A percentile compares a stretch with the other conserved stretches of the same genome.
Conservation (phyloP, 805 yeast species). For the Brettanomyces bruxellensis region DNA sequence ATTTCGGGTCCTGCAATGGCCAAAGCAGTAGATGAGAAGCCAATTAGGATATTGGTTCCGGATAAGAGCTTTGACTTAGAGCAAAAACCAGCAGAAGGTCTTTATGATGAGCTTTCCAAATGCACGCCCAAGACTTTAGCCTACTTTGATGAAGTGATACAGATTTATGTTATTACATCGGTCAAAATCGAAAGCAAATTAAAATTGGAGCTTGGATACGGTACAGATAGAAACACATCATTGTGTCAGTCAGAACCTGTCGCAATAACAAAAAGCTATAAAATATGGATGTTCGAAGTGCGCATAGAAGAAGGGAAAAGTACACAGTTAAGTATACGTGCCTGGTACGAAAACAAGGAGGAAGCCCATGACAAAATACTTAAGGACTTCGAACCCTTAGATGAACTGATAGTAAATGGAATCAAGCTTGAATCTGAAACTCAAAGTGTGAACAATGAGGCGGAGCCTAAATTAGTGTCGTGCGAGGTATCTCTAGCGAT, state of each 20-base stretch:
- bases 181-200: neutral
- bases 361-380: slow-evolving; percentile 5
- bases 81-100: slow-evolving; percentile 6
- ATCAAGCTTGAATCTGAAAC: slow-evolving; percentile 4
- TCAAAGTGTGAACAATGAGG: neutral
- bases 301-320: slow-evolving; percentile 13
- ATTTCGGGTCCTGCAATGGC: no score
- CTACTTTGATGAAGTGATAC: slow-evolving; percentile 13
- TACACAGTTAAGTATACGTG: slow-evolving; percentile 11
- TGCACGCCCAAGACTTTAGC: slow-evolving; percentile 30
- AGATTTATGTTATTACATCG: slow-evolving; percentile 4
- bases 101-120: slow-evolving; percentile 31
- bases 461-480: slow-evolving; percentile 5
- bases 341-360: slow-evolving; percentile 8
- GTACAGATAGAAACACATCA: neutral
- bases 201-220: neutral
- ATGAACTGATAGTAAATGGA: slow-evolving; percentile 9
- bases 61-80: neutral
- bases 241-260: slow-evolving; percentile 4
- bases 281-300: slow-evolving; percentile 12
- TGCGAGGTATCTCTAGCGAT: slow-evolving; percentile 8
- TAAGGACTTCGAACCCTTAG: slow-evolving; percentile 6
- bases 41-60: neutral
- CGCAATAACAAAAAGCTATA: neutral
- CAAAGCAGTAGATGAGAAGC: no score